phyloP scores from a whole-genome alignment of 495 filamentous ascomycete species.

The Podospora tetraspora region DNA sequence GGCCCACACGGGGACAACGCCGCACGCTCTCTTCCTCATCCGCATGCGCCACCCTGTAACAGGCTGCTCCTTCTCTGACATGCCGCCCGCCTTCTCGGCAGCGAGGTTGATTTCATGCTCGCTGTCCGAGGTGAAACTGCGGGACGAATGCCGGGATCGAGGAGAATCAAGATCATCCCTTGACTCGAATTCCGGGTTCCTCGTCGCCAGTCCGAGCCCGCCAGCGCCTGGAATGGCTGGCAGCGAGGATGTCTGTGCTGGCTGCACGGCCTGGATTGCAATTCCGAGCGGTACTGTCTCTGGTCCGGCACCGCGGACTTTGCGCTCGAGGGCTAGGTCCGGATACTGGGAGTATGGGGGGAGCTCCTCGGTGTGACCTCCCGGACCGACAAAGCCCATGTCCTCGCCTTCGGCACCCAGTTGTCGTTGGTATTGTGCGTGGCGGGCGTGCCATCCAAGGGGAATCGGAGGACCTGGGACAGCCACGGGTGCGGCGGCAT shows the following conservation, averaged over 20 bases:
- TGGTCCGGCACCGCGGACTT: conserved; percentile 16
- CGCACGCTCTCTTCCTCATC: conserved; percentile 56
- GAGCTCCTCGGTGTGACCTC: conserved; percentile 83
- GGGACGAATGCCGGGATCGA: conserved; percentile 46
- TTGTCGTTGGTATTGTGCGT: conserved; percentile 60
- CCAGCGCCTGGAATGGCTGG: conserved; percentile 42
- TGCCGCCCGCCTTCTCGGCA: conserved; percentile 16
- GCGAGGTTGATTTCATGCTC: conserved; percentile 39
- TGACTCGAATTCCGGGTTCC: conserved; percentile 52
- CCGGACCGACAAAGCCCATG: conserved; percentile 76
- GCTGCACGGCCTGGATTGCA: conserved; percentile 9
- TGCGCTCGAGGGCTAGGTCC: conserved; percentile 22
- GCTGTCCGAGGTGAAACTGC: conserved; percentile 46
- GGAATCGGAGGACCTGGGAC: conserved; percentile 44
- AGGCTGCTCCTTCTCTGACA: conserved; percentile 39
- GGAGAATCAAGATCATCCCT: conserved; percentile 49
- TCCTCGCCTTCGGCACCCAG: conserved; percentile 80
- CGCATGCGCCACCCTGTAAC: conserved; percentile 52
- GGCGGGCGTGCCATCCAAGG: conserved; percentile 67
- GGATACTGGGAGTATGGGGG: conserved; percentile 68
- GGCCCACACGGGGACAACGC: conserved; percentile 64
- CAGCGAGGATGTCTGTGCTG: conserved; percentile 2
- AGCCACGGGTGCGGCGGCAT: conserved; percentile 20
- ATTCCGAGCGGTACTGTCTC: not conserved
- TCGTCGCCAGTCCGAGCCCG: conserved; percentile 48